Percentiles rank a stretch among this genome's conserved stretches.
Conservation (phyloP, 495 filamentous ascomycete genomes). For the Tuber brumale region DNA sequence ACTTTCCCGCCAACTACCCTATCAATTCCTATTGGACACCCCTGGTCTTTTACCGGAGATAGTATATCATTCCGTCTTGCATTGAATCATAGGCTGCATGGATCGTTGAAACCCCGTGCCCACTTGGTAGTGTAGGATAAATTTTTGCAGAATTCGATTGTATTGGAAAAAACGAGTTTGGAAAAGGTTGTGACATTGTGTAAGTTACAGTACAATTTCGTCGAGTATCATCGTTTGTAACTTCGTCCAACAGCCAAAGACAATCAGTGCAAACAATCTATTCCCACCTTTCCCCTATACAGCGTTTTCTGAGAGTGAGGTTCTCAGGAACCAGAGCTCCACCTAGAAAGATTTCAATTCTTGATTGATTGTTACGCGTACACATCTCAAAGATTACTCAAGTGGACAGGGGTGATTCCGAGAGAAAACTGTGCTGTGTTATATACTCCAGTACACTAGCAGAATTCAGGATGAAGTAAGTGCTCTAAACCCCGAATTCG, state of each 20-base stretch:
- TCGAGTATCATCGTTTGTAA: not conserved
- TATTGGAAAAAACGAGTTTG: not conserved
- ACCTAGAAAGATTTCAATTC: not conserved
- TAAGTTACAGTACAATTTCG: not conserved
- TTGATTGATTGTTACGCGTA: not conserved
- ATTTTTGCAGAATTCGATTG: not conserved
- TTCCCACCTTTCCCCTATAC: not conserved
- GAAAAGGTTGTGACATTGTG: too few relatives aligned
- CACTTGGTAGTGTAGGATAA: not conserved
- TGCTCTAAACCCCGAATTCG: not conserved
- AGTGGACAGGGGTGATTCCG: not conserved
- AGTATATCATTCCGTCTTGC: not conserved
- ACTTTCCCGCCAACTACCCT: not conserved
- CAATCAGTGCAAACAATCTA: not conserved
- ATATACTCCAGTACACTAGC: not conserved
- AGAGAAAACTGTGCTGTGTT: not conserved
- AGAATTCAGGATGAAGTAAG: not conserved
- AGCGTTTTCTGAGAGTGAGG: not conserved
- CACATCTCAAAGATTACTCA: not conserved
- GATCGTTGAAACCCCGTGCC: not conserved
- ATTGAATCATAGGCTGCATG: not conserved
- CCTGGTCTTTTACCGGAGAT: not conserved
- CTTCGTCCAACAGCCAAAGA: not conserved
- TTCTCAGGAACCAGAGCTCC: not conserved
- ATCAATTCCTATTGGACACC: not conserved